These are phyloP conservation scores for Eucalyptus rudis DNA, from an alignment of 345 rosid species.

Conservation along the genomic window DNA sequence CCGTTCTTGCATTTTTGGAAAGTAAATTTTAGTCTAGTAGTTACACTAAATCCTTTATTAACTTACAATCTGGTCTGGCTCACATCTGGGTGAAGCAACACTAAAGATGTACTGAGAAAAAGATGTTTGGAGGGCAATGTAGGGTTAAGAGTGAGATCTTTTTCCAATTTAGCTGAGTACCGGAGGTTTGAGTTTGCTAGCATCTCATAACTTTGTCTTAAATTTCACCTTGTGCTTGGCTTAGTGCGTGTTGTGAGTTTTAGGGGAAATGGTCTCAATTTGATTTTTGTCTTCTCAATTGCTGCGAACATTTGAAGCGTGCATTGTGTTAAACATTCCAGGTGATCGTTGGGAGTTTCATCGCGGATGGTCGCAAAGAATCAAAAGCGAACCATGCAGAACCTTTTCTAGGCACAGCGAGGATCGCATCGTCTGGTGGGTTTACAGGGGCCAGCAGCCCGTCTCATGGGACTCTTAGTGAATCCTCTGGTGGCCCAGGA, in stretches of 20 bases:
- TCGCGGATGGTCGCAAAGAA: constrained; percentile 25
- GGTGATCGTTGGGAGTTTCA: constrained; percentile 41
- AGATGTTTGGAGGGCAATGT: background rate
- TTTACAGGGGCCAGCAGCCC: constrained; percentile 32
- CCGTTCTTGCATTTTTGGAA: background rate
- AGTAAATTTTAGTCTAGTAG: background rate
- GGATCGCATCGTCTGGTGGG: background rate
- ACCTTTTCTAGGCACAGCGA: constrained; percentile 4
- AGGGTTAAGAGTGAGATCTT: background rate
- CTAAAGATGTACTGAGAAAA: background rate
- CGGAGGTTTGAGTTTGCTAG: background rate
- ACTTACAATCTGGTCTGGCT: background rate
- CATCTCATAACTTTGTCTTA: background rate
- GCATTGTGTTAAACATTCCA: background rate
- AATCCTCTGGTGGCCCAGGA: constrained; percentile 42
- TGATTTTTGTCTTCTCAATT: background rate
- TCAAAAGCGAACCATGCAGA: constrained; percentile 16
- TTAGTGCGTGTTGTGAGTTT: background rate
- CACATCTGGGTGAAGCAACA: background rate
- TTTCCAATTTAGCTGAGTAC: background rate
- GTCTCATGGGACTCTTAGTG: constrained; percentile 36
- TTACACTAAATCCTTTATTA: background rate
- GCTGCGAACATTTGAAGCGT: background rate
- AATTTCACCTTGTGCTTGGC: background rate
- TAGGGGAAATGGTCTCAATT: background rate